Percentiles rank a stretch among this genome's conserved stretches.
These are phyloP conservation scores for Fusarium guadeloupense DNA, from an alignment of 2,329 filamentous ascomycete species.

Conservation along the genomic window DNA sequence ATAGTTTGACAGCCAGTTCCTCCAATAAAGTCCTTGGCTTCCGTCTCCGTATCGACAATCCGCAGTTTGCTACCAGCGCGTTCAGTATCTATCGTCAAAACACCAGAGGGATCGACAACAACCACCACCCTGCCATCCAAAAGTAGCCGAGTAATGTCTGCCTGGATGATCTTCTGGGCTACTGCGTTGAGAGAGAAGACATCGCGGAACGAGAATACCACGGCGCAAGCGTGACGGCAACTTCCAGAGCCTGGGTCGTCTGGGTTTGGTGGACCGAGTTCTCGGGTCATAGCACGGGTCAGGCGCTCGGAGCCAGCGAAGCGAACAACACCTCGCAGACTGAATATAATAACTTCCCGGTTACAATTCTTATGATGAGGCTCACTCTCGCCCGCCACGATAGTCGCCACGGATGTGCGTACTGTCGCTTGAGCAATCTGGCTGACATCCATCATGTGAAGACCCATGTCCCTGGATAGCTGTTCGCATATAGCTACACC, in stretches of 20 bases:
- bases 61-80: conserved; percentile 14
- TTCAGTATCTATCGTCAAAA: conserved; percentile 36
- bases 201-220: conserved; percentile 48
- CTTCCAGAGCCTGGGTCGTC: conserved; percentile 42
- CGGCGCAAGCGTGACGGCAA: conserved; percentile 41
- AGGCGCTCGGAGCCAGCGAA: conserved; percentile 48
- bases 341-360: conserved; percentile 46
- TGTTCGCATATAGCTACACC: conserved; percentile 47
- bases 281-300: conserved; percentile 45
- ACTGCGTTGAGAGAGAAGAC: conserved; percentile 46
- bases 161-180: conserved; percentile 44
- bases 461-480: conserved; percentile 46
- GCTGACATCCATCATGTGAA: conserved; percentile 50
- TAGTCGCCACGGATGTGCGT: conserved; percentile 44
- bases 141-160: conserved; percentile 41
- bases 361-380: conserved; percentile 41
- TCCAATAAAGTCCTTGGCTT: conserved; percentile 44
- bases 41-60: conserved; percentile 40
- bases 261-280: conserved; percentile 35
- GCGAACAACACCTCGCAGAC: conserved; percentile 46
- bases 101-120: conserved; percentile 43
- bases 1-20: conserved; percentile 44
- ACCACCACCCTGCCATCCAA: conserved; percentile 42
- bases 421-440: conserved; percentile 46
- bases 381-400: conserved; percentile 41